Percentiles rank a stretch among this genome's conserved stretches.
Evolutionary conservation across 129 eudicot species (phyloP).

Genomic region (Glebionis coronaria): DNA sequence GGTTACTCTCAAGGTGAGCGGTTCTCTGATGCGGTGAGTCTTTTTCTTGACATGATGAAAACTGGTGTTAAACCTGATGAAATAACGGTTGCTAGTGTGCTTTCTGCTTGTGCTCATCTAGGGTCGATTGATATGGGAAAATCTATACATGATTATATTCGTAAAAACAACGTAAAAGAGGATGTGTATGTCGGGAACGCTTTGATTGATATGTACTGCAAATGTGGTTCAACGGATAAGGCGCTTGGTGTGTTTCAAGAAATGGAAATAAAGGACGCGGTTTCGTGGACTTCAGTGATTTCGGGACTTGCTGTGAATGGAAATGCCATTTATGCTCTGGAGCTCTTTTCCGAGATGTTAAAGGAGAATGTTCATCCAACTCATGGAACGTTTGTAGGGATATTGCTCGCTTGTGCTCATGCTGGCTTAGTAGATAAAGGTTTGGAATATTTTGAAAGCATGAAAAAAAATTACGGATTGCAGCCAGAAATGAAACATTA

Average conservation of each 20-base stretch:
- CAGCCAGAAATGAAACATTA: conserved; percentile 71
- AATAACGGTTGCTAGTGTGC: conserved; percentile 45
- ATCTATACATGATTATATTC: conserved; percentile 51
- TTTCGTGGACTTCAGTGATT: conserved; percentile 66
- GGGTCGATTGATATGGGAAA: conserved; percentile 56
- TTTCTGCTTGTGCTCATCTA: conserved; percentile 67
- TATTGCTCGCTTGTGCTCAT: conserved; percentile 67
- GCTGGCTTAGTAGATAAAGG: conserved; percentile 61
- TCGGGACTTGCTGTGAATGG: conserved; percentile 71
- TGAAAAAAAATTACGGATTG: conserved; percentile 46
- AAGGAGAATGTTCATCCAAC: conserved; percentile 42
- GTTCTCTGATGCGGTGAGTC: conserved; percentile 43
- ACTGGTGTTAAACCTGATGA: conserved; percentile 61
- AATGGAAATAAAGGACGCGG: conserved; percentile 49
- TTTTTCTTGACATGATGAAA: conserved; percentile 65
- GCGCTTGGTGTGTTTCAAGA: conserved; percentile 51
- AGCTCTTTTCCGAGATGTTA: conserved; percentile 51
- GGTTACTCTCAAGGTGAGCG: conserved; percentile 48
- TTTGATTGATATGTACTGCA: conserved; percentile 62
- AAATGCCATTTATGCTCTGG: conserved; percentile 38
- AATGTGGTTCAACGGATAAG: conserved; percentile 50
- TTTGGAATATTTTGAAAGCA: conserved; percentile 53
- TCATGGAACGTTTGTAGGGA: conserved; percentile 52
- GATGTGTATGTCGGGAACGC: conserved; percentile 52
- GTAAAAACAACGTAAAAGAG: conserved; percentile 28